phyloP scores from a whole-genome alignment of 495 filamentous ascomycete genomes.

The Astrothelium subdiscretum region DNA sequence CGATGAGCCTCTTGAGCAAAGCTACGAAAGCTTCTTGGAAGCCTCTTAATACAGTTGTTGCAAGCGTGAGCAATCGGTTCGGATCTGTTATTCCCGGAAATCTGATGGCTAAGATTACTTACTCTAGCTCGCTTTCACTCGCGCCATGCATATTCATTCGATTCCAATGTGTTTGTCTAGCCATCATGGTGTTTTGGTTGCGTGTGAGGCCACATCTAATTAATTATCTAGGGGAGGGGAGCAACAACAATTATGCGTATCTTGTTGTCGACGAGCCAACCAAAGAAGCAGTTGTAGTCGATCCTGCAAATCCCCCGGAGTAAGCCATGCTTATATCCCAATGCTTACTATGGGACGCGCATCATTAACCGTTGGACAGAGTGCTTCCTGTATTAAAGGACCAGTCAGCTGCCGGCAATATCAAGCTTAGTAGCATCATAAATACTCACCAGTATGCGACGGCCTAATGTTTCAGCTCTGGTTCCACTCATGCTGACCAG shows the following conservation, averaged over 20 bases:
- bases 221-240: constrained; percentile 66
- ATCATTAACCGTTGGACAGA: constrained; percentile 32
- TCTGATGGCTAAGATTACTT: neutral
- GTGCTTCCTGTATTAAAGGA: constrained; percentile 70
- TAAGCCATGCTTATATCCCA: constrained; percentile 32
- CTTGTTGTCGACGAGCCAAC: constrained; percentile 84
- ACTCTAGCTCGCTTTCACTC: constrained; percentile 12
- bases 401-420: constrained; percentile 55
- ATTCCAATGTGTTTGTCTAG: constrained; percentile 89
- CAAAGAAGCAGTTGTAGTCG: constrained; percentile 86
- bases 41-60: neutral
- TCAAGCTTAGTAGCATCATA: constrained; percentile 78
- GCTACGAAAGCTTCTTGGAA: neutral
- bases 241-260: constrained; percentile 92
- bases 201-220: neutral
- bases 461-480: neutral
- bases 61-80: neutral
- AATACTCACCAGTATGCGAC: constrained; percentile 82
- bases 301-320: constrained; percentile 89
- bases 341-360: neutral
- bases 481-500: constrained; percentile 2
- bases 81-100: neutral
- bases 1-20: neutral
- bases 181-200: neutral
- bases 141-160: constrained; percentile 86